A percentile compares a stretch with the other conserved stretches of the same genome.
These are phyloP conservation scores for Leccinum variabile DNA, from an alignment of 1,284 basidiomycete species.

Conservation along the genomic window DNA sequence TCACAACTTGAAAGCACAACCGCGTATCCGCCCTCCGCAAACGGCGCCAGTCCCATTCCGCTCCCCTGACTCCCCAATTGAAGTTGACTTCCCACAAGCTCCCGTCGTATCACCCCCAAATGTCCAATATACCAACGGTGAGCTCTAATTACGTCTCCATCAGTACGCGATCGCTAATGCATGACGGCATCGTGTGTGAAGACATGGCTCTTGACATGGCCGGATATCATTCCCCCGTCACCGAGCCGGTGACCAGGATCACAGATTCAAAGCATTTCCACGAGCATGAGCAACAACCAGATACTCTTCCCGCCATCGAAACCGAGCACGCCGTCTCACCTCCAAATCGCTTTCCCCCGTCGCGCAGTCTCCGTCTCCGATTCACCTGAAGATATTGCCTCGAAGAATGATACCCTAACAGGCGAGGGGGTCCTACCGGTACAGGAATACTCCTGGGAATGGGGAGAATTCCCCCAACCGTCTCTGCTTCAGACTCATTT, in stretches of 20 bases:
- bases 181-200: conserved; percentile 29
- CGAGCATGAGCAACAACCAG: conserved; percentile 15
- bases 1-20: background rate
- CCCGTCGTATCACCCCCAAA: conserved; percentile 53
- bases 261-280: conserved; percentile 5
- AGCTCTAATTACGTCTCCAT: conserved; percentile 35
- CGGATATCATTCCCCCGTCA: conserved; percentile 58
- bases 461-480: conserved; percentile 81
- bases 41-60: conserved; percentile 31
- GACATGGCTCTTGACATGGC: conserved; percentile 65
- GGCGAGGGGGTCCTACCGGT: conserved; percentile 23
- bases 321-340: conserved; percentile 21
- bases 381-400: conserved; percentile 18
- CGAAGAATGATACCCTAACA: conserved; percentile 13
- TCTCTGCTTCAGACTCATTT: conserved; percentile 62
- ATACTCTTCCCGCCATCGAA: conserved; percentile 24
- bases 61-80: conserved; percentile 27
- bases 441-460: conserved; percentile 82
- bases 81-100: conserved; percentile 23
- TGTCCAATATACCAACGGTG: conserved; percentile 68
- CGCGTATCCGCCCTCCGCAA: conserved; percentile 21
- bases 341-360: conserved; percentile 28
- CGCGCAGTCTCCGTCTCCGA: conserved; percentile 28
- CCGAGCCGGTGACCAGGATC: conserved; percentile 15
- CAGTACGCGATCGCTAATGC: background rate